Conservation (phyloP, 1,139 yeast species). For the Fermentozyma sake region DNA sequence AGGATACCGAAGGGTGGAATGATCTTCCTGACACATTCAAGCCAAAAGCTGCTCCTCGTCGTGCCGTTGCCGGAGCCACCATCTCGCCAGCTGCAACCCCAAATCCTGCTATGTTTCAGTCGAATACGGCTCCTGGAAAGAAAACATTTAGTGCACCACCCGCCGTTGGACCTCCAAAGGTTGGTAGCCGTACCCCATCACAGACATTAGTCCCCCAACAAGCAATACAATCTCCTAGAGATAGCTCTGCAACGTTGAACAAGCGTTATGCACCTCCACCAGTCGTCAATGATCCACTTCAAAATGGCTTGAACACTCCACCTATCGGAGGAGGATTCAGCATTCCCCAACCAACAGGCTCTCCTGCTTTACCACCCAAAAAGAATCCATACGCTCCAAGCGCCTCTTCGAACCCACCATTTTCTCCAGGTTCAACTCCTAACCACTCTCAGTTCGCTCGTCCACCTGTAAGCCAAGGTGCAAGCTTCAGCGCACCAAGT, state of each 20-base stretch:
- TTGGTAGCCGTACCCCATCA: slow-evolving; percentile 27
- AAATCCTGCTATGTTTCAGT: slow-evolving; percentile 12
- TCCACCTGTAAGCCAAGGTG: slow-evolving; percentile 10
- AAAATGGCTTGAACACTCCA: slow-evolving; percentile 10
- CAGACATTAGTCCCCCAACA: slow-evolving; percentile 17
- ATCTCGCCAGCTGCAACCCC: slow-evolving; percentile 9
- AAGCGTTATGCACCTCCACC: slow-evolving; percentile 42
- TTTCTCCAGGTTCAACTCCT: slow-evolving; percentile 15
- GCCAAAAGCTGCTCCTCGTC: slow-evolving; percentile 43
- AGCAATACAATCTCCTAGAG: slow-evolving; percentile 14
- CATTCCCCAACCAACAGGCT: slow-evolving; percentile 4
- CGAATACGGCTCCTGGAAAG: slow-evolving; percentile 14
- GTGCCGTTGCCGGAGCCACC: slow-evolving; percentile 40
- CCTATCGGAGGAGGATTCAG: slow-evolving; percentile 5
- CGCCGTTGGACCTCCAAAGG: slow-evolving; percentile 32
- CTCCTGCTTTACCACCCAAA: slow-evolving; percentile 15
- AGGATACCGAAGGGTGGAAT: slow-evolving; percentile 83
- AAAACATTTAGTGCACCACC: slow-evolving; percentile 5
- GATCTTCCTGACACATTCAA: slow-evolving; percentile 76
- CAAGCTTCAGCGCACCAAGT: background rate
- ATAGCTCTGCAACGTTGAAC: slow-evolving; percentile 15
- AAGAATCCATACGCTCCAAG: slow-evolving; percentile 16
- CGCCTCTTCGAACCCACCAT: slow-evolving; percentile 7
- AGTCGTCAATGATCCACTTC: slow-evolving; percentile 12
- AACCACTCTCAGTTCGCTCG: slow-evolving; percentile 7